Conservation (phyloP, 805 yeast species). For the Saturnispora kantuleensis region DNA sequence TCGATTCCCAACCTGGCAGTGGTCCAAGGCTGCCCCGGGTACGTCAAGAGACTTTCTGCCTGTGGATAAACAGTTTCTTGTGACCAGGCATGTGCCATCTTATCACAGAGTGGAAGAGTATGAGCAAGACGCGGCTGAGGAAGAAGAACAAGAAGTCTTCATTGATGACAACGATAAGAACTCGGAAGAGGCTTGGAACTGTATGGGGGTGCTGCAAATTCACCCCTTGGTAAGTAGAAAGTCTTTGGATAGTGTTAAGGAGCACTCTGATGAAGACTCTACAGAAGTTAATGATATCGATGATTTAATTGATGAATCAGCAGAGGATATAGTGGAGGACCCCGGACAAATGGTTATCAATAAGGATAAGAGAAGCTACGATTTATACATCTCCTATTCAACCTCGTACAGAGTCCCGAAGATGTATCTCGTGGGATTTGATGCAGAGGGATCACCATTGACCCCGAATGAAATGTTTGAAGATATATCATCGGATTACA, state of each 20-base stretch:
- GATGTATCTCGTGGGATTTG: constrained; percentile 83
- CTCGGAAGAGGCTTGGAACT: constrained; percentile 3
- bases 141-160: constrained; percentile 17
- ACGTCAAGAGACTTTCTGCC: constrained; percentile 68
- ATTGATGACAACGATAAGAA: background rate
- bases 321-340: constrained; percentile 22
- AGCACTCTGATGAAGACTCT: constrained; percentile 11
- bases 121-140: constrained; percentile 26
- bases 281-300: constrained; percentile 34
- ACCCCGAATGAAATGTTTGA: constrained; percentile 89
- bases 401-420: constrained; percentile 95
- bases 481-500: constrained; percentile 84
- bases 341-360: constrained; percentile 20
- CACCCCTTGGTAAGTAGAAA: background rate
- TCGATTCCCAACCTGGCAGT: constrained; percentile 95
- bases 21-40: constrained; percentile 57
- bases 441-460: constrained; percentile 73
- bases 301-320: constrained; percentile 27
- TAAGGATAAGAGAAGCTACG: constrained; percentile 58
- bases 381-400: constrained; percentile 83
- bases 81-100: constrained; percentile 85
- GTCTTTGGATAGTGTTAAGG: constrained; percentile 8
- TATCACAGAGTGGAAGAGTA: constrained; percentile 56
- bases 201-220: background rate
- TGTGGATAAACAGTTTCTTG: constrained; percentile 72